These are phyloP conservation scores for Hygrophorus russula DNA, from an alignment of 768 basidiomycete genomes.

Conservation along the genomic window DNA sequence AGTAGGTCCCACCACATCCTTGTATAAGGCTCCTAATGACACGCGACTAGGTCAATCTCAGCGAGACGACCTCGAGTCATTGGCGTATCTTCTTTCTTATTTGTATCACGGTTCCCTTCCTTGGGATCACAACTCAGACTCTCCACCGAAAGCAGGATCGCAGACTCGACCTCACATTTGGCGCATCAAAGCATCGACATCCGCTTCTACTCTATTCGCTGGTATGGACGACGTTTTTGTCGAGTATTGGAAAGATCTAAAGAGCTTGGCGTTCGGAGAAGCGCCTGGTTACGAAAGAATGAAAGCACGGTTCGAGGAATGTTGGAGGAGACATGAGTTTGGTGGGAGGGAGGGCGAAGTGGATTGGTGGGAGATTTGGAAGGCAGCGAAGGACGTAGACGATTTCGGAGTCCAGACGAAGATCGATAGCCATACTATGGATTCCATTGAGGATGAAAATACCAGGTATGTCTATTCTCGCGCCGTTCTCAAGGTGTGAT, in stretches of 20 bases:
- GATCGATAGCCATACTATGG: no score
- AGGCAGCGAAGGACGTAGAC: no score
- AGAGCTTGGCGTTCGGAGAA: conserved; percentile 20
- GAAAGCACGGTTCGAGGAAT: conserved; percentile 12
- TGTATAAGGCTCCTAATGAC: neutral
- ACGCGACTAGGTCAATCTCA: conserved; percentile 19
- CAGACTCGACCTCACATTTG: conserved; percentile 13
- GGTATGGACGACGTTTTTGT: conserved; percentile 17
- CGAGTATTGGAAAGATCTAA: conserved; percentile 20
- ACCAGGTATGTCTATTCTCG: no score
- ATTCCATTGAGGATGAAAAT: no score
- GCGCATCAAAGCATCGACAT: conserved; percentile 19
- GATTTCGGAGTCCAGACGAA: no score
- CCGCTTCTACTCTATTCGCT: conserved; percentile 15
- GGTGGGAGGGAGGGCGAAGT: no score
- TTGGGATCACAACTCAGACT: conserved; percentile 12
- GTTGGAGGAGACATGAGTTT: conserved; percentile 9
- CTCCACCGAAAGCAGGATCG: neutral
- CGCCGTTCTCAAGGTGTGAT: no score
- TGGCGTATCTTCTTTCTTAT: conserved; percentile 24
- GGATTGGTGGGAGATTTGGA: no score
- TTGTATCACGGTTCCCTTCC: conserved; percentile 20
- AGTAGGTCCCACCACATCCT: conserved; percentile 11
- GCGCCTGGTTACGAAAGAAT: conserved; percentile 17
- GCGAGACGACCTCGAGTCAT: conserved; percentile 24